Conservation (phyloP, 2,329 filamentous ascomycete genomes). For the Beauveria pseudobassiana region DNA sequence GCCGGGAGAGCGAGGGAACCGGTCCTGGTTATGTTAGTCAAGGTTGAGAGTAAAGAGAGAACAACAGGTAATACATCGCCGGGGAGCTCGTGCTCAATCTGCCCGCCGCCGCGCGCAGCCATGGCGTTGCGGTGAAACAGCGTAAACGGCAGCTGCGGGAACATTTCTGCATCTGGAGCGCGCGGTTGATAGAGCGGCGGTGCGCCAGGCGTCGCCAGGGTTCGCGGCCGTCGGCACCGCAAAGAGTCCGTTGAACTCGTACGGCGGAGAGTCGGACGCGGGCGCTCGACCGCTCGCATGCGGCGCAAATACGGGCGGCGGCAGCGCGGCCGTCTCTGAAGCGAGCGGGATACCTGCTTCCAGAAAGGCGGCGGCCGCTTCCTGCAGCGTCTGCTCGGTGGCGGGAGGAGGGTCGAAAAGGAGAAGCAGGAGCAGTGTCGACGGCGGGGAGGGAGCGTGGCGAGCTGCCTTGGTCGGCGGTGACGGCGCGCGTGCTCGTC, state of each 20-base stretch:
- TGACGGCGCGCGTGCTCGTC: background rate
- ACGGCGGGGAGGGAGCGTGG: background rate
- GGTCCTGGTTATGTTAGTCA: background rate
- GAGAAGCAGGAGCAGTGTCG: background rate
- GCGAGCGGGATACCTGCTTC: background rate
- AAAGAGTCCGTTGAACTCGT: slow-evolving; percentile 1
- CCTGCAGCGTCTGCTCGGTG: background rate
- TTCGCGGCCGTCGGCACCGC: background rate
- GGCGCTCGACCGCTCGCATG: background rate
- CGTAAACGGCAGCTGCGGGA: slow-evolving; percentile 3
- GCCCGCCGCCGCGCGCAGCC: background rate
- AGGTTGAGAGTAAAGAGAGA: background rate
- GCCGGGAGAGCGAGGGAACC: background rate
- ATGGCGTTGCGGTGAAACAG: slow-evolving; percentile 6
- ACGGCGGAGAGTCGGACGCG: slow-evolving; percentile 1
- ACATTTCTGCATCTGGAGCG: background rate
- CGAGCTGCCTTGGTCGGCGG: background rate
- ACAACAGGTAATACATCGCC: background rate
- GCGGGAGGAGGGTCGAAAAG: background rate
- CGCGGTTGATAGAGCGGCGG: slow-evolving; percentile 4
- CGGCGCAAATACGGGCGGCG: background rate
- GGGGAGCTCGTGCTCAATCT: background rate
- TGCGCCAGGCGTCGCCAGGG: background rate
- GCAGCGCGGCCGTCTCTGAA: background rate
- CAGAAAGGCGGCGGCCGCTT: background rate